Evolutionary conservation across 805 yeast genomes (phyloP).

Genomic region (Starmera amethionina): DNA sequence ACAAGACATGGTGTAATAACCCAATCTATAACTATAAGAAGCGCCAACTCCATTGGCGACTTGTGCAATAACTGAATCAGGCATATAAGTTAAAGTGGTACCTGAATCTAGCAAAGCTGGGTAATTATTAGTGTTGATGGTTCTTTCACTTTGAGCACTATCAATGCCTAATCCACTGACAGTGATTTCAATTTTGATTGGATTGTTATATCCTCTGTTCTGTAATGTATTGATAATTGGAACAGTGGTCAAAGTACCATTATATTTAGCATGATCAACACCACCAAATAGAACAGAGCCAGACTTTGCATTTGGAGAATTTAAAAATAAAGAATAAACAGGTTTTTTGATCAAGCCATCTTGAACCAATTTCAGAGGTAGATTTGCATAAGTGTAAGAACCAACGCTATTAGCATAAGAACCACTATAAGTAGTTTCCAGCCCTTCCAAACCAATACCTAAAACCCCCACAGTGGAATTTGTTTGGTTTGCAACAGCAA

Average conservation of each 20-base stretch:
- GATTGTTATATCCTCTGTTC: conserved; percentile 13
- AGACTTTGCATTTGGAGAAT: conserved; percentile 25
- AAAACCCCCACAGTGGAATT: conserved; percentile 60
- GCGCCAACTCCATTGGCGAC: conserved; percentile 34
- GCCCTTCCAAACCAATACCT: conserved; percentile 61
- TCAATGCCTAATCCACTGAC: conserved; percentile 11
- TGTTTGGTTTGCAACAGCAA: conserved; percentile 66
- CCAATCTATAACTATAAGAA: conserved; percentile 26
- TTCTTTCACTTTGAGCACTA: neutral
- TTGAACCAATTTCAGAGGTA: conserved; percentile 51
- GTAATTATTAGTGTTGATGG: conserved; percentile 12
- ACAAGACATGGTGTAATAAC: conserved; percentile 41
- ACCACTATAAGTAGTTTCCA: conserved; percentile 51
- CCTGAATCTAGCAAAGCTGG: conserved; percentile 37
- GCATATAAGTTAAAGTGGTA: conserved; percentile 35
- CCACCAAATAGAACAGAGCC: conserved; percentile 70
- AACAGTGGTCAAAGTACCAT: conserved; percentile 39
- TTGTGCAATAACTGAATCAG: conserved; percentile 23
- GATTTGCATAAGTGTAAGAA: conserved; percentile 44
- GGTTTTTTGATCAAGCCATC: conserved; percentile 47
- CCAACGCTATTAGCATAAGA: conserved; percentile 5
- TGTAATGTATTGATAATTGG: conserved; percentile 38
- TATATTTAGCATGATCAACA: conserved; percentile 52
- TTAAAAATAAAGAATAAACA: conserved; percentile 56
- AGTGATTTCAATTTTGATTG: conserved; percentile 37